Evolutionary conservation across 305 asterid species (phyloP), one percentile per base, ranked within the genome.

Genomic region (Fraxinus xanthoxyloides): DNA sequence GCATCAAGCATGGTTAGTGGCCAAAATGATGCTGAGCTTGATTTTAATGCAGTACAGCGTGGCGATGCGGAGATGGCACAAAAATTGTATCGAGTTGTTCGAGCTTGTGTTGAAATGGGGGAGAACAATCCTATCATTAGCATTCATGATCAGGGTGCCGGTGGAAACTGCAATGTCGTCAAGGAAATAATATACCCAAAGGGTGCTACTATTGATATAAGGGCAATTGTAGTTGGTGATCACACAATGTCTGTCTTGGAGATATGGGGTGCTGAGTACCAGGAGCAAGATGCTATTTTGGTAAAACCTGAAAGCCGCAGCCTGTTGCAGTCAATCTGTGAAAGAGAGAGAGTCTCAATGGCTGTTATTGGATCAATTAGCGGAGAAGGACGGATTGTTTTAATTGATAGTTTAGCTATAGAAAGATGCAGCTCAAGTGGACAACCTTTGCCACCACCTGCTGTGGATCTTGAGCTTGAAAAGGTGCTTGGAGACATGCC

Each of bases 1-100:
- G 98, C 99, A 30, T 95, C 99, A 76, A 95, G 98, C 90, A 95
- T 95, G 99, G 99, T 94, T 74, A 95, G 98, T 85, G 99, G 99
- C 70, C 99, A 95, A 85, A 94, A 95, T 69, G 92, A 89, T 75
- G 97, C 94, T 24, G 98, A 95, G 86, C 94, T 95, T 67, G 99
- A 95, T 83, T 95, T 95, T 79, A 95, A 95, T 65, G 99, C 98
- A 3, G 99, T 93, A 38, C 99, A 95, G 82, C 99, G 99, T 78
- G 99, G 99, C 65, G 98, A 95, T 89, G 99, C 98, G 15, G 98
- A 95, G 91, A 95, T 95, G 98, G 95, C 97, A 0, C 98, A 95
- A 59, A 94, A 95, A 82, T 73, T 95, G 65, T 92, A 95, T 81
- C 93, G 99, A 40, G 98, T 95, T 79, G 96, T 95, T 48, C 97